Evolutionary conservation across 164 flowering plant species (phyloP), one percentile per base, ranked within the genome.

Genomic region (Tetrastigma voinierianum): DNA sequence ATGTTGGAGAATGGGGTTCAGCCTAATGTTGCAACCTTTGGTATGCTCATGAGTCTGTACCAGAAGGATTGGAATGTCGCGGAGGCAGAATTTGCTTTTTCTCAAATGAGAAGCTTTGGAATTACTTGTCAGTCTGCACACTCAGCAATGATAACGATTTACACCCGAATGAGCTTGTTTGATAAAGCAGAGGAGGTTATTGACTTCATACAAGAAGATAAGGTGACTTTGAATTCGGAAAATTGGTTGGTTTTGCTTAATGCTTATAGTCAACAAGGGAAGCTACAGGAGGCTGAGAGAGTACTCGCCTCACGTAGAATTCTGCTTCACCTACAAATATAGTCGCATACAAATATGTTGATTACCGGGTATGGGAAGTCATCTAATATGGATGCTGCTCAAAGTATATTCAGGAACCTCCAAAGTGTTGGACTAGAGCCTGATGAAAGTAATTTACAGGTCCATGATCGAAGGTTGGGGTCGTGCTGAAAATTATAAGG

Each of bases 391-490:
- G 85, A 78, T 65, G 81, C 80, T 71, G 92, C 96, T 74, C n/a
- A n/a, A n/a, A 82, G 19, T n/a, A 70, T 1, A 14, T 86, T 11
- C 64, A 44, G 19, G 62, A 69, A 45, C 77, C 90, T n/a, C 43
- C 61, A 65, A 51, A 72, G 67, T 61, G 67, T 77, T 53, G 91
- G 88, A 25, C n/a, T 95, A 61, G 81, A 81, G 67, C 89, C 97
- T 18, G 96, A 95, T 82, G 97, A n/a, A 95, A 84, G 96, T 55
- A 90, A 92, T 55, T 84, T 96, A 54, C 85, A n/a, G n/a, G n/a
- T n/a, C n/a, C 58, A 87, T 95, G 93, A 80, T 95, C 60, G n/a
- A n/a, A 84, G 96, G 98, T 45, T 95, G 90, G 91, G 98, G 97
- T 52, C n/a, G n/a, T n/a, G 81, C n/a, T 13, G 78, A 76, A 9